A percentile compares a stretch with the other conserved stretches of the same genome.
Conservation (phyloP, 208 protist species). For the Trypanosomatidae sp. region DNA sequence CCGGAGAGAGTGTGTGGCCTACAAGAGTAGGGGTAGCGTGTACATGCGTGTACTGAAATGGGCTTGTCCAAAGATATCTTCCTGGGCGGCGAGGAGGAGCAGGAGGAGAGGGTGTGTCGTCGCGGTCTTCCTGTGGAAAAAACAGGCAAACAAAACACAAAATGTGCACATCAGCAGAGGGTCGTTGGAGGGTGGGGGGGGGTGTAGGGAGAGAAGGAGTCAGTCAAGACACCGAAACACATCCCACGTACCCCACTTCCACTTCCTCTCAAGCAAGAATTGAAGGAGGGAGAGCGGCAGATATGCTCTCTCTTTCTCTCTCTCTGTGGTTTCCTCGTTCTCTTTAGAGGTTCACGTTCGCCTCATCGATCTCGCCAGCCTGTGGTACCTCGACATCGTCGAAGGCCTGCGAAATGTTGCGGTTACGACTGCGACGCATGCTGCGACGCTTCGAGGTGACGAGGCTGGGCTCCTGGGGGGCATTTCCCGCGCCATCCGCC, state of each 20-base stretch:
- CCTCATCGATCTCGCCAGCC: conserved; percentile 42
- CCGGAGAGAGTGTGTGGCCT: not conserved
- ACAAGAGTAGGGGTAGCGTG: not conserved
- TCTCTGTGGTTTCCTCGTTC: no score
- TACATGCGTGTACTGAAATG: not conserved
- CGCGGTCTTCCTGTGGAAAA: not conserved
- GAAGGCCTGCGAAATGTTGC: conserved; percentile 32
- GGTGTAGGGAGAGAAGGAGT: not conserved
- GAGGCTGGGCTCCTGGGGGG: conserved; percentile 11
- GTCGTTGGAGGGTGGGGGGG: not conserved
- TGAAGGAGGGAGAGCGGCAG: not conserved
- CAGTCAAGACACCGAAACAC: not conserved
- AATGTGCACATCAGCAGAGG: not conserved
- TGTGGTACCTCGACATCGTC: conserved; percentile 42
- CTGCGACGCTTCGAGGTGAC: conserved; percentile 29
- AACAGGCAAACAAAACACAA: not conserved
- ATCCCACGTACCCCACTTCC: not conserved
- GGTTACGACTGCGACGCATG: conserved; percentile 25
- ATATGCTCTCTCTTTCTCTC: not conserved
- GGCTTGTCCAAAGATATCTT: not conserved
- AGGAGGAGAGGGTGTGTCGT: not conserved
- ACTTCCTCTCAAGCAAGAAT: not conserved
- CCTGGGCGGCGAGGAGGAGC: not conserved
- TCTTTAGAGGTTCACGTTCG: conserved; percentile 33
- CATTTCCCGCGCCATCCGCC: not conserved